Conservation (phyloP, 1,284 basidiomycete genomes). For the Paramarasmius palmivorus region DNA sequence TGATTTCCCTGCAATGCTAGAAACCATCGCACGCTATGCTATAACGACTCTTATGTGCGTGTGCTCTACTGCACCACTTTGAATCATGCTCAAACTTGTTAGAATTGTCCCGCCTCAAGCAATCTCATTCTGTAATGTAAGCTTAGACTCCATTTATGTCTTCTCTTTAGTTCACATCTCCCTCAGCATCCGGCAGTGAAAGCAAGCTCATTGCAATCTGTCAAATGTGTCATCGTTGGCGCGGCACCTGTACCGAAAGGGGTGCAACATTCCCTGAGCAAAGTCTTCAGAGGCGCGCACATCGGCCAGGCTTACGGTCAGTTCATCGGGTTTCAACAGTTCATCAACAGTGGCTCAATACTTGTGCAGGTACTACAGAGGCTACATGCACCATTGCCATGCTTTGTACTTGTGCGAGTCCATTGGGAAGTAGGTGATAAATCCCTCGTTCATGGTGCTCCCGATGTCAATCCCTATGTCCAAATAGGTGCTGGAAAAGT, state of each 20-base stretch:
- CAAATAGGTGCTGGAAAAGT: constrained; percentile 38
- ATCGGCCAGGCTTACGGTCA: constrained; percentile 58
- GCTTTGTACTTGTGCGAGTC: constrained; percentile 31
- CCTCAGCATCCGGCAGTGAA: constrained; percentile 51
- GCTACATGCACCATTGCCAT: not conserved
- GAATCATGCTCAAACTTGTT: not conserved
- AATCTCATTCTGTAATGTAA: constrained; percentile 15
- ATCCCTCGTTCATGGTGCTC: not conserved
- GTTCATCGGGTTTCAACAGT: not conserved
- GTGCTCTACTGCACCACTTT: constrained; percentile 1
- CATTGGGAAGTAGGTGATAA: constrained; percentile 29
- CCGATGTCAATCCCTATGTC: not conserved
- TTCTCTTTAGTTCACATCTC: not conserved
- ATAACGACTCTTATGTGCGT: constrained; percentile 55
- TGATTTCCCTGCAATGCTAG: constrained; percentile 50
- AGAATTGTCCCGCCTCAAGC: constrained; percentile 15
- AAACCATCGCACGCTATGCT: constrained; percentile 52
- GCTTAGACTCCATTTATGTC: not conserved
- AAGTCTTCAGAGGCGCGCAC: constrained; percentile 45
- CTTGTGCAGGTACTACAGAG: constrained; percentile 39
- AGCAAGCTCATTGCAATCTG: constrained; percentile 53
- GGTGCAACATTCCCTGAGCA: constrained; percentile 44
- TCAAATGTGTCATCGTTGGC: constrained; percentile 53
- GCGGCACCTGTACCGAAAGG: constrained; percentile 66
- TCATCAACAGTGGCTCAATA: not conserved